Evolutionary conservation across 257 asterid genomes (phyloP).

Genomic region (Solanum boliviense): DNA sequence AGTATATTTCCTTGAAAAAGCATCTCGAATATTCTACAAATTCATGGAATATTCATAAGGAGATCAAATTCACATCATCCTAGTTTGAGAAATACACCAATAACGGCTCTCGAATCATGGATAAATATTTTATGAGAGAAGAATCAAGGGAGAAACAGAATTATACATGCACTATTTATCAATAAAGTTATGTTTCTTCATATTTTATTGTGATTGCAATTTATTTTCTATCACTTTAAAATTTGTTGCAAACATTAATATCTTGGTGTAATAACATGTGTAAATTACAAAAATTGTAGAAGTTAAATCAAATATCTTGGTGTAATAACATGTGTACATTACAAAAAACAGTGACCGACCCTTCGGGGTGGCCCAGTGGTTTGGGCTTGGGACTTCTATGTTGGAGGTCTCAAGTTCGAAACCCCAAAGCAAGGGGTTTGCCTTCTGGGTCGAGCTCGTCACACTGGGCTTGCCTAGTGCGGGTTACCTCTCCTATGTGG

Average conservation of each 20-base stretch:
- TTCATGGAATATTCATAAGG: background rate
- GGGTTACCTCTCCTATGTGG: too few species aligned
- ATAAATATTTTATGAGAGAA: background rate
- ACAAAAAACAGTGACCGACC: background rate
- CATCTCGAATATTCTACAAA: background rate
- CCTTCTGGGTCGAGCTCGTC: too few species aligned
- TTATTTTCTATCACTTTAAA: background rate
- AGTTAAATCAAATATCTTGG: background rate
- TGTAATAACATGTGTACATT: background rate
- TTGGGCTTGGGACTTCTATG: too few species aligned
- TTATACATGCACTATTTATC: background rate
- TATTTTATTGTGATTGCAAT: background rate
- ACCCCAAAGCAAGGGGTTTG: too few species aligned
- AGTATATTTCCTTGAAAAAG: background rate
- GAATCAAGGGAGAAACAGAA: background rate
- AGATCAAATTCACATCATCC: background rate
- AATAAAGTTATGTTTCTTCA: background rate
- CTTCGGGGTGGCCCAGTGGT: too few species aligned
- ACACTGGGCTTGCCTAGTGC: too few species aligned
- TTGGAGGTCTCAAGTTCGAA: too few species aligned
- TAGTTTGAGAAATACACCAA: background rate
- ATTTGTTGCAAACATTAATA: background rate
- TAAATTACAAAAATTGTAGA: background rate
- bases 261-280: background rate
- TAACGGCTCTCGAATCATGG: background rate